phyloP scores from a whole-genome alignment of 352 stramenopile species.

The Phytophthora multivora region DNA sequence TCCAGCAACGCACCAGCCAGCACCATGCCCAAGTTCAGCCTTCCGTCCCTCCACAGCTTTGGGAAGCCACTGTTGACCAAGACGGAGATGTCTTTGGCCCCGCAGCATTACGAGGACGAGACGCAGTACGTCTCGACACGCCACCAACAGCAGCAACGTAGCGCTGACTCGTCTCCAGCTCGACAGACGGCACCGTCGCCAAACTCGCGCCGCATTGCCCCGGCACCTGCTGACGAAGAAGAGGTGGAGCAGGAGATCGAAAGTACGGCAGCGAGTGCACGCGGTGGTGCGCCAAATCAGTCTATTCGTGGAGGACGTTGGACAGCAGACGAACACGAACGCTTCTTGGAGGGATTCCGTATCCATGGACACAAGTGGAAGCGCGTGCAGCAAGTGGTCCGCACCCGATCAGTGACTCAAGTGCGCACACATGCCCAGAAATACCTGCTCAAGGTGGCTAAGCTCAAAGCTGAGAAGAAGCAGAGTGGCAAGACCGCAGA shows the following conservation, averaged over 20 bases:
- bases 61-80: slow-evolving; percentile 67
- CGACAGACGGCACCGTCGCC: slow-evolving; percentile 34
- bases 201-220: slow-evolving; percentile 52
- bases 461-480: slow-evolving; percentile 87
- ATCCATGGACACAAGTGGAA: slow-evolving; percentile 92
- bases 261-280: slow-evolving; percentile 13
- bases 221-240: slow-evolving; percentile 70
- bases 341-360: slow-evolving; percentile 85
- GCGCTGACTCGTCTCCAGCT: slow-evolving; percentile 33
- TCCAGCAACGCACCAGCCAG: slow-evolving; percentile 11
- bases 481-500: slow-evolving; percentile 38
- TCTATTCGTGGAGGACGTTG: slow-evolving; percentile 84
- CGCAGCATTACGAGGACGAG: slow-evolving; percentile 42
- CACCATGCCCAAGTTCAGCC: slow-evolving; percentile 65
- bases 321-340: slow-evolving; percentile 87
- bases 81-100: slow-evolving; percentile 41
- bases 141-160: slow-evolving; percentile 24
- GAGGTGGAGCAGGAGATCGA: slow-evolving; percentile 64
- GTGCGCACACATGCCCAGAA: slow-evolving; percentile 90
- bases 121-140: slow-evolving; percentile 27
- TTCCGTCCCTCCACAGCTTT: slow-evolving; percentile 81
- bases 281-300: slow-evolving; percentile 15
- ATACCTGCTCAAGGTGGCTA: slow-evolving; percentile 90
- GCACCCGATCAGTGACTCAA: slow-evolving; percentile 88
- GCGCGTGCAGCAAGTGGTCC: slow-evolving; percentile 87